Evolutionary conservation across 2,329 filamentous ascomycete genomes (phyloP).

Genomic region (Colletotrichum noveboracense): DNA sequence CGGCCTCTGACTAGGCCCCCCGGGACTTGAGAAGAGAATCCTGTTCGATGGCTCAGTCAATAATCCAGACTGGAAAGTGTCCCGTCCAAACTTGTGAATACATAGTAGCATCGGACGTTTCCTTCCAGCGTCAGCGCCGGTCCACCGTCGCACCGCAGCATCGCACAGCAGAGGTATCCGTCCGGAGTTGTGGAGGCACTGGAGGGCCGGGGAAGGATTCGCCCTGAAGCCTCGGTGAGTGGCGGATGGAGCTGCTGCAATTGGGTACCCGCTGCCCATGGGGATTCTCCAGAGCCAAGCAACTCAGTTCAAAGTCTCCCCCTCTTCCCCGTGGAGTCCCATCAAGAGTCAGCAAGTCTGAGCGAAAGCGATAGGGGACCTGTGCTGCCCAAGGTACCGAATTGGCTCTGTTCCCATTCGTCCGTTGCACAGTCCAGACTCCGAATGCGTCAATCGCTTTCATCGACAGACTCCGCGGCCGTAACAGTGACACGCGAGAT

Average conservation of each 20-base stretch:
- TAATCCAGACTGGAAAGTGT: neutral
- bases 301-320: neutral
- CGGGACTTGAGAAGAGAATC: no score
- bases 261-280: neutral
- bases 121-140: neutral
- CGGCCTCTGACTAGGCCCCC: neutral
- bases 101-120: neutral
- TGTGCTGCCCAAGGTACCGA: neutral
- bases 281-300: conserved; percentile 11
- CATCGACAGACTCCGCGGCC: neutral
- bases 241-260: neutral
- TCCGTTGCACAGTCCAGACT: neutral
- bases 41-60: neutral
- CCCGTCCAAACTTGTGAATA: neutral
- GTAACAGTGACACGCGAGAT: conserved; percentile 15
- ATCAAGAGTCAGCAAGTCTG: neutral
- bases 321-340: conserved; percentile 10
- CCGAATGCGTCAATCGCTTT: conserved; percentile 1
- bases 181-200: neutral
- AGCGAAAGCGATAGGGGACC: neutral
- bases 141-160: neutral
- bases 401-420: conserved; percentile 6
- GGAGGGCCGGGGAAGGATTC: neutral
- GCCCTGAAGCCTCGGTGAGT: neutral
- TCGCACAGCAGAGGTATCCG: neutral